A percentile compares a stretch with the other conserved stretches of the same genome.
phyloP scores from a whole-genome alignment of 2,329 filamentous ascomycete species.

The Colletotrichum sp. region DNA sequence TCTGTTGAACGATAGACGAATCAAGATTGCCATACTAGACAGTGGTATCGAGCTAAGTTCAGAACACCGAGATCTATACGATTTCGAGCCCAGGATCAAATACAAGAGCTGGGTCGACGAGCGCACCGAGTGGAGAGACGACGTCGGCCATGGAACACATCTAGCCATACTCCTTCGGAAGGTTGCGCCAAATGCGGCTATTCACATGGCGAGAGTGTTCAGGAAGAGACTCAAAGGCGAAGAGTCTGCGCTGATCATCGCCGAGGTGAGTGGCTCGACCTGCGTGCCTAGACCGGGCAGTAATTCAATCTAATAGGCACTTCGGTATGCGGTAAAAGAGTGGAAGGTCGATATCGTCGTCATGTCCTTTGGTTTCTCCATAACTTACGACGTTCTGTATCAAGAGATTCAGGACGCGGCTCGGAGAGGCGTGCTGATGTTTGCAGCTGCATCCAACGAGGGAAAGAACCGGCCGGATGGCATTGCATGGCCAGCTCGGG shows the following conservation, averaged over 20 bases:
- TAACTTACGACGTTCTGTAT: fast-evolving
- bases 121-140: not conserved
- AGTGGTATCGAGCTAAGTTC: not conserved
- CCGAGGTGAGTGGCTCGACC: not conserved
- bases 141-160: not conserved
- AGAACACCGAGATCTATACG: not conserved
- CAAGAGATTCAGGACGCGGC: not conserved
- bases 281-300: fast-evolving
- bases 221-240: not conserved
- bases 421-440: not conserved
- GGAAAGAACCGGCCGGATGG: not conserved
- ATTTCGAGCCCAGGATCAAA: not conserved
- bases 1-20: fast-evolving
- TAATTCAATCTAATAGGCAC: fast-evolving
- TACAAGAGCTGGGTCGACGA: not conserved
- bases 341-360: not conserved
- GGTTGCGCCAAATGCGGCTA: not conserved
- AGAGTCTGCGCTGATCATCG: fast-evolving
- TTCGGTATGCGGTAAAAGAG: fast-evolving
- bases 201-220: not conserved
- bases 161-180: not conserved
- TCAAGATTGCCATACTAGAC: not conserved
- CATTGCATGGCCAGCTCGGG: not conserved
- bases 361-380: not conserved
- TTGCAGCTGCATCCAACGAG: not conserved